phyloP scores from a whole-genome alignment of 768 basidiomycete species.

The Tricholoma saponaceum region DNA sequence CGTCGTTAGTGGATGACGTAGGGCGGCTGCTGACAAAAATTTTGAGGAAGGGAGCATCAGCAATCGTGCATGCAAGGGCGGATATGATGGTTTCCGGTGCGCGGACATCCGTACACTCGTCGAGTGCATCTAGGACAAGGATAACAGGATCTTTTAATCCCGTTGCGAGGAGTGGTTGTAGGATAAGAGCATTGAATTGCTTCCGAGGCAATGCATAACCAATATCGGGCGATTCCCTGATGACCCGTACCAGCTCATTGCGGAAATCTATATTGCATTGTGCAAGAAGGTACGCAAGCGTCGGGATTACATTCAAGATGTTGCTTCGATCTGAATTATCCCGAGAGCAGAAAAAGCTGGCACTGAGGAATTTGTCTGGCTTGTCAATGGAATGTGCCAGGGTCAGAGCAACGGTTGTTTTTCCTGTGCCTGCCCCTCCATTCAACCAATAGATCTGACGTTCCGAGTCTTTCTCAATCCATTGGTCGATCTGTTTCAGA shows the following conservation, averaged over 20 bases:
- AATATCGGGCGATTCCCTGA: constrained; percentile 17
- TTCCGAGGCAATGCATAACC: constrained; percentile 8
- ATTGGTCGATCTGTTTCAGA: constrained; percentile 15
- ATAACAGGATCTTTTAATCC: constrained; percentile 11
- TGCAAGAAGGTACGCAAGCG: constrained; percentile 21
- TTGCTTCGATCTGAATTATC: constrained; percentile 19
- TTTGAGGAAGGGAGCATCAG: constrained; percentile 14
- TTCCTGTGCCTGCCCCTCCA: constrained; percentile 20
- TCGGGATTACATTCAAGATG: constrained; percentile 19
- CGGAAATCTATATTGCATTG: constrained; percentile 10
- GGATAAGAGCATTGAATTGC: constrained; percentile 20
- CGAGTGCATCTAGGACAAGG: constrained; percentile 24
- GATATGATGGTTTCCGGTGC: constrained; percentile 10
- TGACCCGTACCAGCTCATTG: constrained; percentile 9
- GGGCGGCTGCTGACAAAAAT: constrained; percentile 18
- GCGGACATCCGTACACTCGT: constrained; percentile 12
- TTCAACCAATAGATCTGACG: constrained; percentile 20
- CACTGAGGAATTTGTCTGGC: constrained; percentile 14
- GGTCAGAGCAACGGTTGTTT: constrained; percentile 19
- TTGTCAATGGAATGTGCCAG: constrained; percentile 10
- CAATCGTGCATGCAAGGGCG: constrained; percentile 4
- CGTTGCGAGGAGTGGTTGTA: constrained; percentile 12
- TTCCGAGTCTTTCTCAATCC: constrained; percentile 11
- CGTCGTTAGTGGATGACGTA: constrained; percentile 9
- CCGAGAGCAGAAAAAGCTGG: constrained; percentile 26